These are phyloP conservation scores for Diacronema lutheri DNA, from an alignment of 78 protist species.

Conservation along the genomic window DNA sequence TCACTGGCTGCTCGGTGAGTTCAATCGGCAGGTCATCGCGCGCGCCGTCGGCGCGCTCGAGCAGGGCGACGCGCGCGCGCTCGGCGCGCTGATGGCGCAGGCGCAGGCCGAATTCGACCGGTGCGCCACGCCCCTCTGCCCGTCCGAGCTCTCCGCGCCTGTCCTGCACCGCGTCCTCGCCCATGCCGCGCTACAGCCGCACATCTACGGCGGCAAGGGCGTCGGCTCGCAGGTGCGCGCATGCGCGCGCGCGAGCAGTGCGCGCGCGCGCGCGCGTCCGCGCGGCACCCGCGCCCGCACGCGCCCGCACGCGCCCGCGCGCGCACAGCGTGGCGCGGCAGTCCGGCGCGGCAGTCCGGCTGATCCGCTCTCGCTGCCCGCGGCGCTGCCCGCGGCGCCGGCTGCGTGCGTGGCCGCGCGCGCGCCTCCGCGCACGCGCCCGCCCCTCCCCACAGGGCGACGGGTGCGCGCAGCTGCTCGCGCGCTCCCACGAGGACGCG, in stretches of 20 bases:
- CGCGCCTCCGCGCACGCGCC: too few species aligned
- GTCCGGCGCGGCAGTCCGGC: too few species aligned
- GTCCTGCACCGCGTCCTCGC: background rate
- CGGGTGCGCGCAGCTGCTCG: slow-evolving; percentile 25
- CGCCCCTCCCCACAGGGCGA: too few species aligned
- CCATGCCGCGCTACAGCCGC: background rate
- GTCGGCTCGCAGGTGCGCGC: slow-evolving; percentile 45
- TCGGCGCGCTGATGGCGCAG: slow-evolving; percentile 25
- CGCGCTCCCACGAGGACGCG: too few species aligned
- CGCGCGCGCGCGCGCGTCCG: too few species aligned
- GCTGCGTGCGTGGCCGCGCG: too few species aligned
- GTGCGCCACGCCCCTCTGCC: slow-evolving; percentile 1
- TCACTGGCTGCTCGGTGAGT: slow-evolving; percentile 19
- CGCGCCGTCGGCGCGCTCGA: background rate
- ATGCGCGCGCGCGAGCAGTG: too few species aligned
- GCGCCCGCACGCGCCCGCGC: too few species aligned
- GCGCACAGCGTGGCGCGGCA: too few species aligned
- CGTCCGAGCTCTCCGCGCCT: slow-evolving; percentile 27
- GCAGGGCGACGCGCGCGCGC: background rate
- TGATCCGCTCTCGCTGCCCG: too few species aligned
- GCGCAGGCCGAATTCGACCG: slow-evolving; percentile 7
- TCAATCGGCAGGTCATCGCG: background rate
- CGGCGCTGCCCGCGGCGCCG: too few species aligned
- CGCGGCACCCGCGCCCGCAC: too few species aligned
- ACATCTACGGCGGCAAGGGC: slow-evolving; percentile 27